A percentile compares a stretch with the other conserved stretches of the same genome.
These are phyloP conservation scores for Sphaerostilbella broomeana DNA, from an alignment of 2,329 filamentous ascomycete species.

Conservation along the genomic window DNA sequence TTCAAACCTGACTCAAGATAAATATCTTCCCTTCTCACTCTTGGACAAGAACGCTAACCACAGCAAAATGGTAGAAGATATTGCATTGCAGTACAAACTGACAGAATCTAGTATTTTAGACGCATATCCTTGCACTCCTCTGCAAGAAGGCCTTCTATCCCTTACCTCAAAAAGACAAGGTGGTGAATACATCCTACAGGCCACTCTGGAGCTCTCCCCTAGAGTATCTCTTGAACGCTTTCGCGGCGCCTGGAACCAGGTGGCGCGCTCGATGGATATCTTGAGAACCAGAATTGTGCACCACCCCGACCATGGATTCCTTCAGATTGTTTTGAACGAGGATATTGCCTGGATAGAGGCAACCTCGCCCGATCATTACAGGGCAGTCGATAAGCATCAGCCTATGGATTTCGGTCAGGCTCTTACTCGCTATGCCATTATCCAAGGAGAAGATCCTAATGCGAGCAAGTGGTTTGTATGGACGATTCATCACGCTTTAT, in stretches of 20 bases:
- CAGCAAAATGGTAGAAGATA: neutral
- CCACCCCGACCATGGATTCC: conserved; percentile 30
- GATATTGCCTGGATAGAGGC: conserved; percentile 17
- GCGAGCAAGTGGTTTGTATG: neutral
- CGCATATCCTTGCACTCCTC: conserved; percentile 29
- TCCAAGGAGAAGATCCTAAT: conserved; percentile 16
- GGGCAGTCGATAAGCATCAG: neutral
- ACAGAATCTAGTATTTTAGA: conserved; percentile 16
- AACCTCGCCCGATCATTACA: conserved; percentile 12
- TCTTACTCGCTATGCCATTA: neutral
- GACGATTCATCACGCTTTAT: conserved; percentile 2
- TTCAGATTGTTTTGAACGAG: conserved; percentile 35
- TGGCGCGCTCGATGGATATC: conserved; percentile 20
- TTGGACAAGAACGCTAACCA: conserved; percentile 6
- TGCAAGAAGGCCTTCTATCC: conserved; percentile 31
- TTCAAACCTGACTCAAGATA: neutral
- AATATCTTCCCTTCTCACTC: neutral
- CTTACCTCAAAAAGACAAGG: conserved; percentile 18
- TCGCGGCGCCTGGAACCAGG: conserved; percentile 14
- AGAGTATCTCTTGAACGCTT: conserved; percentile 9
- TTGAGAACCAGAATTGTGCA: conserved; percentile 42
- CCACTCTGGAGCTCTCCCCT: conserved; percentile 11
- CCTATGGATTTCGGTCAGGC: neutral
- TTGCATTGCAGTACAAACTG: neutral
- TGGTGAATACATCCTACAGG: conserved; percentile 17